phyloP scores from a whole-genome alignment of 768 basidiomycete species.

The Trametes punicea region DNA sequence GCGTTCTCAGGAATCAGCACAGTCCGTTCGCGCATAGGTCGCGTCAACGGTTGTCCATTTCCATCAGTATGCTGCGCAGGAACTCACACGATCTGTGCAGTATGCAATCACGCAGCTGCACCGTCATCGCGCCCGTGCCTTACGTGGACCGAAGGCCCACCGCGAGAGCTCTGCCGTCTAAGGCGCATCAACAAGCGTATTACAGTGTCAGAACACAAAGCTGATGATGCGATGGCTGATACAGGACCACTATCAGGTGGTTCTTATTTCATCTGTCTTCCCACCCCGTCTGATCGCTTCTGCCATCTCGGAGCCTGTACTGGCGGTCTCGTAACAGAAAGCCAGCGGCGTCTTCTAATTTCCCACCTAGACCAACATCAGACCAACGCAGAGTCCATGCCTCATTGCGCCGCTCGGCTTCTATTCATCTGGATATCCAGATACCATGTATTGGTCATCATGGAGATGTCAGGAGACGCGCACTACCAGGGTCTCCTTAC shows the following conservation, averaged over 20 bases:
- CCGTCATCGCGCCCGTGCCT: no score
- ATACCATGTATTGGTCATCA: constrained; percentile 6
- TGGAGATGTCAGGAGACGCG: not conserved
- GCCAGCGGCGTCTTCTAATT: constrained; percentile 4
- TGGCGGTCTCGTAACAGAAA: constrained; percentile 11
- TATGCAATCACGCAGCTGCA: no score
- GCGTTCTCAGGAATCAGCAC: not conserved
- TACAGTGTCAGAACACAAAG: no score
- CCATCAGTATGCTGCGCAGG: no score
- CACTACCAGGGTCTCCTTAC: constrained; percentile 8
- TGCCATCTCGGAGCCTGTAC: constrained; percentile 10
- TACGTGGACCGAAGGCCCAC: no score
- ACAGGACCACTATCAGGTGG: not conserved
- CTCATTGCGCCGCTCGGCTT: constrained; percentile 2
- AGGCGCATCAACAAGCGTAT: no score
- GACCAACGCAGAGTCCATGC: not conserved
- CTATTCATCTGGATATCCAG: constrained; percentile 11
- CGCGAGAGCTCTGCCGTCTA: no score
- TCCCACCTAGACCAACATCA: no score
- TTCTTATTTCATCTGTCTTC: not conserved
- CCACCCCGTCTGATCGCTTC: constrained; percentile 9
- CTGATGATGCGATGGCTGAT: not conserved
- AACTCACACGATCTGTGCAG: not conserved
- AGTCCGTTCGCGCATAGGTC: no score
- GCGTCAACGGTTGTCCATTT: no score